These are phyloP conservation scores for Toxoplasma gondii DNA, from an alignment of 169 alveolate genomes.

Conservation along the genomic window DNA sequence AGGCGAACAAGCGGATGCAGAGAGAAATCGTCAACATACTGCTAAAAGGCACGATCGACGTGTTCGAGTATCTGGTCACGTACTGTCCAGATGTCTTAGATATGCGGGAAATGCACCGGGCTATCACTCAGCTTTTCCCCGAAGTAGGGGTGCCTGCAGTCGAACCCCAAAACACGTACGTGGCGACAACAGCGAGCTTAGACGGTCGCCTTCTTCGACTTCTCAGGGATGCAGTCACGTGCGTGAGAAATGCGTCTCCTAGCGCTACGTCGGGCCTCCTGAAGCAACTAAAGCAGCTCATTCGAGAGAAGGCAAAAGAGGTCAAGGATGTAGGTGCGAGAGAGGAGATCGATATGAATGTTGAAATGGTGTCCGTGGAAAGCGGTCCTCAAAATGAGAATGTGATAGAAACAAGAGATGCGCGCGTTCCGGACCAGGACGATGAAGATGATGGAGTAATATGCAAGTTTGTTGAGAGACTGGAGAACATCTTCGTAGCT, in stretches of 20 bases:
- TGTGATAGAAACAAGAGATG: not conserved
- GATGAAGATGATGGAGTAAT: not conserved
- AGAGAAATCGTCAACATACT: constrained; percentile 31
- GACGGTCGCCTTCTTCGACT: constrained; percentile 52
- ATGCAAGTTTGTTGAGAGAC: not conserved
- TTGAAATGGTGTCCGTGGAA: too few relatives aligned
- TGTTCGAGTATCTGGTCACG: constrained; percentile 33
- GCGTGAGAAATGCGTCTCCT: constrained; percentile 12
- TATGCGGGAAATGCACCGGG: constrained; percentile 62
- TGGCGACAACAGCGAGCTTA: constrained; percentile 43
- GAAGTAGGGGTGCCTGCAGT: constrained; percentile 61
- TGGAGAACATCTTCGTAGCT: constrained; percentile 45
- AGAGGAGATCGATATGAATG: not conserved
- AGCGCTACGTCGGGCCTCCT: not conserved
- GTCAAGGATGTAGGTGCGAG: not conserved
- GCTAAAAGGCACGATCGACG: constrained; percentile 25
- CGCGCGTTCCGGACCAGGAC: not conserved
- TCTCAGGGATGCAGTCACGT: constrained; percentile 39
- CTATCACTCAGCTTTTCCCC: constrained; percentile 60
- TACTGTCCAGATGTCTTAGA: constrained; percentile 60
- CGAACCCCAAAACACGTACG: constrained; percentile 54
- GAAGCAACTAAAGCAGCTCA: not conserved
- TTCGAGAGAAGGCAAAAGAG: not conserved
- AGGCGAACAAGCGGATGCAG: constrained; percentile 51
- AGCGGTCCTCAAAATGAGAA: not conserved